Percentiles rank a stretch among this genome's conserved stretches.
These are phyloP conservation scores for Globisporangium echinulatum DNA, from an alignment of 352 stramenopile species.

Conservation along the genomic window DNA sequence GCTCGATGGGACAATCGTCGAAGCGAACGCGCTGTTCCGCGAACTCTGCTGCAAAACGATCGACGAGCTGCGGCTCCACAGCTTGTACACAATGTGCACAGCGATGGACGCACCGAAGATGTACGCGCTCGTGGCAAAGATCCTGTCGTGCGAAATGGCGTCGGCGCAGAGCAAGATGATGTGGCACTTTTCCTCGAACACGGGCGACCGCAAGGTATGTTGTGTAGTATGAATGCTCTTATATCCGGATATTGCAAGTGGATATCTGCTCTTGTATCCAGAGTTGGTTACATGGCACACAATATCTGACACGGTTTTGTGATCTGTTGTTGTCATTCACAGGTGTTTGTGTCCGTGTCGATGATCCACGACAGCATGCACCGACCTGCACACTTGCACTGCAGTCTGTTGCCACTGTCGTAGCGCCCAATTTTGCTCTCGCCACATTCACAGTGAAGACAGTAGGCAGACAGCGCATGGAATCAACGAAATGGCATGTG, in stretches of 20 bases:
- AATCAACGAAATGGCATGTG: too few species aligned
- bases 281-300: too few species aligned
- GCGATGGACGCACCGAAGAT: constrained; percentile 72
- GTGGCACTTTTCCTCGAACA: constrained; percentile 67
- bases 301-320: neutral
- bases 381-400: constrained; percentile 72
- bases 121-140: constrained; percentile 73
- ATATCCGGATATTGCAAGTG: too few species aligned
- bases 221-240: neutral
- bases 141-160: constrained; percentile 66
- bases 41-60: constrained; percentile 78
- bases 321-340: neutral
- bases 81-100: constrained; percentile 76
- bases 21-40: constrained; percentile 70
- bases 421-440: constrained; percentile 15
- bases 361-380: constrained; percentile 77
- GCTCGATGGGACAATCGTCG: constrained; percentile 73
- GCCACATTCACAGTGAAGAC: too few species aligned
- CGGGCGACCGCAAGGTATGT: constrained; percentile 62
- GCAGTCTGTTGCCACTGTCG: constrained; percentile 66
- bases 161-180: constrained; percentile 83
- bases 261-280: too few species aligned
- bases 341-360: constrained; percentile 82
- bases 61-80: constrained; percentile 70
- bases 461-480: too few species aligned